Conservation (phyloP, 306 rosid genomes). For the Rubus idaeus region DNA sequence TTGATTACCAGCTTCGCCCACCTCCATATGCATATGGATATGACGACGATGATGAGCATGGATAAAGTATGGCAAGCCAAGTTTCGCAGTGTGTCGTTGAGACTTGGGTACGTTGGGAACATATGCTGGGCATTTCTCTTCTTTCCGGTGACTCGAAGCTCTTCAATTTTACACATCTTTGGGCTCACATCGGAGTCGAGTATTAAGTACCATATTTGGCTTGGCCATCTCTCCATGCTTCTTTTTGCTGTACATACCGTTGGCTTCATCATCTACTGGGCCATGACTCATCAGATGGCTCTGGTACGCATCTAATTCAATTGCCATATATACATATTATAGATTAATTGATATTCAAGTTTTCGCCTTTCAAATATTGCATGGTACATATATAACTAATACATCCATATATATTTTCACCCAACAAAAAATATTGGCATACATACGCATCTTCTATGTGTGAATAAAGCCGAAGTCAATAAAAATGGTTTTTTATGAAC, state of each 20-base stretch:
- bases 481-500: no score
- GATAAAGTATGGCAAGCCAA: slow-evolving; percentile 48
- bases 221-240: slow-evolving; percentile 59
- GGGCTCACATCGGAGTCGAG: slow-evolving; percentile 70
- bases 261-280: slow-evolving; percentile 68
- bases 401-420: no score
- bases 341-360: no score
- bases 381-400: no score
- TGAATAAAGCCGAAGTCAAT: no score
- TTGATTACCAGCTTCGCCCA: slow-evolving; percentile 48
- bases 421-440: no score
- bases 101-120: slow-evolving; percentile 68
- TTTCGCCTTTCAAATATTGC: no score
- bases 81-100: slow-evolving; percentile 64
- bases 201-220: slow-evolving; percentile 73
- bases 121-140: slow-evolving; percentile 78
- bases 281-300: slow-evolving; percentile 50
- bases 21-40: slow-evolving; percentile 37
- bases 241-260: slow-evolving; percentile 55
- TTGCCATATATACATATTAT: no score
- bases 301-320: slow-evolving; percentile 18
- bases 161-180: slow-evolving; percentile 57
- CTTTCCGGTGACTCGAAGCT: slow-evolving; percentile 66
- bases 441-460: no score
- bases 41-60: neutral